A percentile compares a stretch with the other conserved stretches of the same genome.
Evolutionary conservation across 495 filamentous ascomycete genomes (phyloP).

Genomic region (Penicillium lagena): DNA sequence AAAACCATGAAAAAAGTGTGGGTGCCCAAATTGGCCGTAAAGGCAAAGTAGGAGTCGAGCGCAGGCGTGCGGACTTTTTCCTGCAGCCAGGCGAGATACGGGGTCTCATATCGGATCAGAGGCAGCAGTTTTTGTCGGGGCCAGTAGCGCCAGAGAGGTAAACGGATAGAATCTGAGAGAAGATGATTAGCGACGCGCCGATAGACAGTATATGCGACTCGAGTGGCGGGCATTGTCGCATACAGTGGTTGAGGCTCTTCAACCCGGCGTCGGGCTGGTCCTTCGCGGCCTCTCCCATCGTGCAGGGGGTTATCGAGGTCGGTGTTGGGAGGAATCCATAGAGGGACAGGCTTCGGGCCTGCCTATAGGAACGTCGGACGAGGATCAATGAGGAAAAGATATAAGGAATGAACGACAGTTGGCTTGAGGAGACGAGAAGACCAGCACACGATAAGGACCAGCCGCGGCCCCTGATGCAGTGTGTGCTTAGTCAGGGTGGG

Average conservation of each 20-base stretch:
- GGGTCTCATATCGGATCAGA: constrained; percentile 89
- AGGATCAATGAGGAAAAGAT: constrained; percentile 7
- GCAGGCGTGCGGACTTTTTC: constrained; percentile 67
- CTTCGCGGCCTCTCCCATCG: constrained; percentile 28
- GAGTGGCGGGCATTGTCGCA: constrained; percentile 9
- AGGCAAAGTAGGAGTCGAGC: constrained; percentile 91
- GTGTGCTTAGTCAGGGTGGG: constrained; percentile 17
- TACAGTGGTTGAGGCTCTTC: constrained; percentile 72
- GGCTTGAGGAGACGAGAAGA: constrained; percentile 3
- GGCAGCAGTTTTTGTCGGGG: constrained; percentile 77
- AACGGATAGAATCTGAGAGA: constrained; percentile 64
- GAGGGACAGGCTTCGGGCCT: constrained; percentile 17
- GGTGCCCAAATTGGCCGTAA: constrained; percentile 93
- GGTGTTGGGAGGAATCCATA: constrained; percentile 17
- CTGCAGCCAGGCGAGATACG: constrained; percentile 83
- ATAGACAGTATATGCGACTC: constrained; percentile 2
- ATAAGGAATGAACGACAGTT: constrained; percentile 23
- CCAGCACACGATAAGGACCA: neutral
- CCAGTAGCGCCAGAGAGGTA: constrained; percentile 85
- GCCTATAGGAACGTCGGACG: constrained; percentile 5
- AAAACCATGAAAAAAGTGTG: constrained; percentile 98
- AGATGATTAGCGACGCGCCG: constrained; percentile 1
- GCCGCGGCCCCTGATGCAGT: constrained; percentile 1
- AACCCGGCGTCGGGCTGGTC: constrained; percentile 63
- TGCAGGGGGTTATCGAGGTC: constrained; percentile 18